Base-by-base conservation (phyloP, 371 early-diverging fungal genomes). In the Dinochytrium kinnereticum region DNA sequence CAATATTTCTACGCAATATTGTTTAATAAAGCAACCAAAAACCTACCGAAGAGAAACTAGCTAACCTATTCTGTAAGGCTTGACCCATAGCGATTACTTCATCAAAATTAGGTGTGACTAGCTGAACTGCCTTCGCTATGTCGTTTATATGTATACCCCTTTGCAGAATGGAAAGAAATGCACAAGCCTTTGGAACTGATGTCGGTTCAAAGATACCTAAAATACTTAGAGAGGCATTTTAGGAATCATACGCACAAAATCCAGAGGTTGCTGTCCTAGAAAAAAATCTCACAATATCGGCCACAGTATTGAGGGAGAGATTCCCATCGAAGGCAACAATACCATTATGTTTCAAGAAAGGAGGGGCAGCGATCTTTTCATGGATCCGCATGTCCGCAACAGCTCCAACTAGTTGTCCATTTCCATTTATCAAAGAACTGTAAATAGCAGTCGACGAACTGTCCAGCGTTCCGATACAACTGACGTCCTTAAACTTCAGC, bases 371-470 rank as follows among this genome's bases (percentile, higher is more conserved):
- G 59, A 81, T 69, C 3, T 40, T 28, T 1, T 24, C 49, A 72
- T 92, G 90, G 39, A 95, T 88, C 40, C 80, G 85, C 96, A 96
- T 96, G 71, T 96, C 97, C 1, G 95, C 96, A 0, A 96, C 92
- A 1, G 94, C 96, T 0, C 88, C 84, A 0, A 94, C 26, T 49
- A 95, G 74, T 31, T 92, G 88, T 2, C 97, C 97, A 38, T 87
- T 79, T 1, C 82, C 68, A 13, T 86, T 78, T 71, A 94, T 91
- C 2, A 96, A 68, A 1, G 95, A 92, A 68, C 89, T 94, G 81
- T 95, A 96, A 0, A 93, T 87, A 17, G 82, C 82, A 2, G 80
- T 80, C 19, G 70, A n/a, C n/a, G n/a, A n/a, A n/a, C n/a, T n/a
- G n/a, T n/a, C n/a, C n/a, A n/a, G n/a, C n/a, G n/a, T n/a, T n/a